Conservation (phyloP, 1,284 basidiomycete species). For the Ceratobasidium sp. region DNA sequence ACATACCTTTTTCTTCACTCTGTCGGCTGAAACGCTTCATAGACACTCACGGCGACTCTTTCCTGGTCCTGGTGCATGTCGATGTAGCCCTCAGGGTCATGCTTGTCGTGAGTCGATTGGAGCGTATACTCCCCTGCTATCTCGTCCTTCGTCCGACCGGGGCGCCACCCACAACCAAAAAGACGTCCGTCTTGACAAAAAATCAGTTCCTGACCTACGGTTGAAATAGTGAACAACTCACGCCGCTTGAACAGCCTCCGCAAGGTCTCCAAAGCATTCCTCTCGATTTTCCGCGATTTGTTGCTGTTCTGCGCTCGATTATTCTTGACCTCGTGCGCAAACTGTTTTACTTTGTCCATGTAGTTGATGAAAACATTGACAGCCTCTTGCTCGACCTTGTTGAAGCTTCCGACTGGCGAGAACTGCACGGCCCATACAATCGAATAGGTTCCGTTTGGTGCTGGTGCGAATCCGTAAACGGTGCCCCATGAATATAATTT, state of each 20-base stretch:
- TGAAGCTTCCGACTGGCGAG: not conserved
- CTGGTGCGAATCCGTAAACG: constrained; percentile 8
- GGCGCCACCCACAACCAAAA: constrained; percentile 12
- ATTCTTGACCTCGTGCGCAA: constrained; percentile 2
- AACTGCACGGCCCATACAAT: constrained; percentile 20
- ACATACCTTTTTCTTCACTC: not conserved
- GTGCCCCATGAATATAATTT: not conserved
- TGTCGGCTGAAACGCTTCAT: not conserved
- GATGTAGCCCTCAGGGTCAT: constrained; percentile 12
- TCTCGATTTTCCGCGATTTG: not conserved
- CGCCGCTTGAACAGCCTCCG: too few species aligned
- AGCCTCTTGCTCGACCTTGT: not conserved
- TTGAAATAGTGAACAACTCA: not conserved
- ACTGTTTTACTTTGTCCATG: not conserved
- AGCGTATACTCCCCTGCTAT: not conserved
- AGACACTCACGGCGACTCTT: not conserved
- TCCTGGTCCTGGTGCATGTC: constrained; percentile 5
- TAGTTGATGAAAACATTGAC: constrained; percentile 2
- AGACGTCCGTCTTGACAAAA: not conserved
- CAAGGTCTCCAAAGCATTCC: too few species aligned
- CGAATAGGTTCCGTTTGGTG: not conserved
- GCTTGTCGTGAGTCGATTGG: not conserved
- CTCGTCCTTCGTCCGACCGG: constrained; percentile 1
- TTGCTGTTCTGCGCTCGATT: not conserved
- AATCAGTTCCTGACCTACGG: not conserved